phyloP scores from a whole-genome alignment of 257 asterid species.

The Solanum dulcamara region DNA sequence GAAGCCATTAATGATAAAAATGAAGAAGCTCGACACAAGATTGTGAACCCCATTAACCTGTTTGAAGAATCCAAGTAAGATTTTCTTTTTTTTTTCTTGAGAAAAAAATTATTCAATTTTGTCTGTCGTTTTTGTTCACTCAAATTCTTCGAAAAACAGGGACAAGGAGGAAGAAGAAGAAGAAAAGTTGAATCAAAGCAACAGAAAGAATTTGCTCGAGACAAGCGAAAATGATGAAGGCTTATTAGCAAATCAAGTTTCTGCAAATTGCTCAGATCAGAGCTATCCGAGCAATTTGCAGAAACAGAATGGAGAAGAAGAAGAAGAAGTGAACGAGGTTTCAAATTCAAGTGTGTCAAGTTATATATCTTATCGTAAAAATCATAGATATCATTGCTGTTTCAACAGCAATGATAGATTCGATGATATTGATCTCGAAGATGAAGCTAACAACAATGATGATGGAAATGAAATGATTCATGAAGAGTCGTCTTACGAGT shows the following conservation, averaged over 20 bases:
- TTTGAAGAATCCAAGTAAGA: slow-evolving; percentile 22
- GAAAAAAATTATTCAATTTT: not conserved
- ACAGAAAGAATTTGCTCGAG: slow-evolving; percentile 3
- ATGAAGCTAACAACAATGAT: not conserved
- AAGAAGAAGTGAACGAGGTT: not conserved
- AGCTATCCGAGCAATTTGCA: not conserved
- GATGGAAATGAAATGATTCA: not conserved
- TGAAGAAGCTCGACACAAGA: slow-evolving; percentile 3
- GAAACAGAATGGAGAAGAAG: not conserved
- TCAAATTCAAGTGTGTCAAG: not conserved
- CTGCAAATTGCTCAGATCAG: not conserved
- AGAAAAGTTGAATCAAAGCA: not conserved
- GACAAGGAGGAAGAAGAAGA: not conserved
- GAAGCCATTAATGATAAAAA: not conserved
- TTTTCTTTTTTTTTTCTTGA: not conserved
- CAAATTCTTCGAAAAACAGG: not conserved
- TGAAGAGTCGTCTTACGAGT: slow-evolving; percentile 31
- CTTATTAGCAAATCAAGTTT: not conserved
- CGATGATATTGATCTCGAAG: not conserved
- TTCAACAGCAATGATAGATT: not conserved
- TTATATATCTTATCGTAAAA: not conserved
- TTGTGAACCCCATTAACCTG: not conserved
- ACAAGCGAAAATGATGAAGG: not conserved
- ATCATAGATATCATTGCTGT: not conserved
- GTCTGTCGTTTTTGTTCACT: not conserved